Evolutionary conservation across 257 asterid species (phyloP).

Genomic region (Rauvolfia tetraphylla): DNA sequence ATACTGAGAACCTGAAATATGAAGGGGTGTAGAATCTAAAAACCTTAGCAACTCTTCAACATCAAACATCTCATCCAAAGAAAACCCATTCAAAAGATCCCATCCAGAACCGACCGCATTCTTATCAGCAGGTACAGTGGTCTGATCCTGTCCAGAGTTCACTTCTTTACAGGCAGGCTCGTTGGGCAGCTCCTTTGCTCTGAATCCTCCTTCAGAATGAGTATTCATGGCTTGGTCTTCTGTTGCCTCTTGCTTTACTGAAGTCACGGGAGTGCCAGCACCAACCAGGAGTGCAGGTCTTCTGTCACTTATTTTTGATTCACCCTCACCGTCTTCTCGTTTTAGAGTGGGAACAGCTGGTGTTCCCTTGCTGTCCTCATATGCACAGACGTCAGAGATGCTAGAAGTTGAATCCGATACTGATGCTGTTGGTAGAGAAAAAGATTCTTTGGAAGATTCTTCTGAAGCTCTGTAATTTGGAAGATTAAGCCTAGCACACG

Average conservation of each 20-base stretch:
- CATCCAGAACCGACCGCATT: background rate
- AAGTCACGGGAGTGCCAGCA: slow-evolving; percentile 23
- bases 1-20: background rate
- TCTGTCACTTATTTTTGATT: background rate
- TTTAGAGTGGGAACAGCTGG: background rate
- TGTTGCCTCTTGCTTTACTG: slow-evolving; percentile 15
- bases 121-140: background rate
- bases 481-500: slow-evolving; percentile 12
- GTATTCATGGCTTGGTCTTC: background rate
- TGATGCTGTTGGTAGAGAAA: slow-evolving; percentile 5
- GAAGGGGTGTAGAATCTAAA: slow-evolving; percentile 18
- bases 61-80: slow-evolving; percentile 47
- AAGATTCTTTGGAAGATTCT: background rate
- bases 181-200: slow-evolving; percentile 1
- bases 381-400: slow-evolving; percentile 3
- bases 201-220: background rate
- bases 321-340: slow-evolving; percentile 14
- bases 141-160: background rate
- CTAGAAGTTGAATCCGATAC: slow-evolving; percentile 7
- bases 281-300: background rate
- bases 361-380: background rate
- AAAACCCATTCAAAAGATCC: slow-evolving; percentile 17
- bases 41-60: slow-evolving; percentile 51
- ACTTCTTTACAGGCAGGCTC: background rate
- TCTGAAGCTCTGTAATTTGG: background rate